phyloP scores from a whole-genome alignment of 140 eudicot genomes.

The Erigeron philadelphicus region DNA sequence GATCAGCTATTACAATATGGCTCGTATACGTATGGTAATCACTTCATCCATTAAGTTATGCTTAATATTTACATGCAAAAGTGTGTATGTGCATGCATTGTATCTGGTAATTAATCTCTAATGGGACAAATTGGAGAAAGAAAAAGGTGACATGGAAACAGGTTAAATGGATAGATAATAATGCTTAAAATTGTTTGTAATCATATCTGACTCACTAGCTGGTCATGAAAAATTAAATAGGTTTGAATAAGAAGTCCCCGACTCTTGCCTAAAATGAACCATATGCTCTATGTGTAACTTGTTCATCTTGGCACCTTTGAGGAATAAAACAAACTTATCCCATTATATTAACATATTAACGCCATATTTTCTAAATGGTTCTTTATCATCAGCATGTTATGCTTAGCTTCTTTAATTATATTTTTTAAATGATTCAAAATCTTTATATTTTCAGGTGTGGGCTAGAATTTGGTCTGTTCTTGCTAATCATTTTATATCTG shows the following conservation, averaged over 20 bases:
- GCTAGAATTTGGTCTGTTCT: slow-evolving; percentile 98
- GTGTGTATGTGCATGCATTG: not conserved
- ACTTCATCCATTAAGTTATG: slow-evolving; percentile 25
- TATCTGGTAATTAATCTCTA: not conserved
- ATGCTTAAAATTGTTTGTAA: too few relatives aligned
- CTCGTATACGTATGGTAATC: slow-evolving; percentile 95
- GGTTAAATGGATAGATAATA: not conserved
- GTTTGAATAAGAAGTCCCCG: too few relatives aligned
- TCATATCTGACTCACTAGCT: too few relatives aligned
- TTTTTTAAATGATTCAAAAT: slow-evolving; percentile 11
- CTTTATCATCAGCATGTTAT: slow-evolving; percentile 13
- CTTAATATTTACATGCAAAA: not conserved
- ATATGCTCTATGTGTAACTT: too few relatives aligned
- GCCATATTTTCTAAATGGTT: not conserved
- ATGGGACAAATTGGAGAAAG: not conserved
- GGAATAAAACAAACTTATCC: not conserved
- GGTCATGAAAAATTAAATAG: too few relatives aligned
- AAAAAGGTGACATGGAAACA: not conserved
- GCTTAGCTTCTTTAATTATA: not conserved
- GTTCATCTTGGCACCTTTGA: not conserved
- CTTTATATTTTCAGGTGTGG: slow-evolving; percentile 68
- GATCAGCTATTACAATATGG: slow-evolving; percentile 96
- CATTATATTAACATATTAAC: not conserved
- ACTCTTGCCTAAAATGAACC: too few relatives aligned
- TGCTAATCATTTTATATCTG: slow-evolving; percentile 84